A percentile compares a stretch with the other conserved stretches of the same genome.
Evolutionary conservation across 2,329 filamentous ascomycete species (phyloP).

Genomic region (Calonectria naviculata): DNA sequence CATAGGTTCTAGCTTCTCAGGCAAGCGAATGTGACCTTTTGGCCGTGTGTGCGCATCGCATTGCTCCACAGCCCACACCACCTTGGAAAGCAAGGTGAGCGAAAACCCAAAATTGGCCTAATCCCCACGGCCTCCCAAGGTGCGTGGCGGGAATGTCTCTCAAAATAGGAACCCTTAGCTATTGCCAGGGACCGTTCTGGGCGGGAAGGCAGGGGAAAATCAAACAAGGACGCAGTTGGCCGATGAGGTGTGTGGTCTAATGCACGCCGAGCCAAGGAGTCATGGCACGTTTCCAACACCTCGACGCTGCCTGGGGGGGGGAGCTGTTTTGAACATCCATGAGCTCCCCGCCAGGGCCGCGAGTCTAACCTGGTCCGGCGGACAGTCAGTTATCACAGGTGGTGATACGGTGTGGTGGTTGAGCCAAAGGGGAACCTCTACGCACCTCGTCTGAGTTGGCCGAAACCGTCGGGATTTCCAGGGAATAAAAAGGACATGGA

Average conservation of each 20-base stretch:
- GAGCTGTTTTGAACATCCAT: not conserved
- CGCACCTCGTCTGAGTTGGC: not conserved
- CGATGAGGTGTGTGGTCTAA: not conserved
- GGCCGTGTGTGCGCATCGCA: not conserved
- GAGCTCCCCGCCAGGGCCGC: too few relatives aligned
- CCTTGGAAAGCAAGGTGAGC: not conserved
- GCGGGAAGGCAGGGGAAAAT: not conserved
- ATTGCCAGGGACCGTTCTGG: not conserved
- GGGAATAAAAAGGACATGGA: not conserved
- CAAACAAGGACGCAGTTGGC: not conserved
- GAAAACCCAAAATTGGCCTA: not conserved
- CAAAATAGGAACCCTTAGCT: not conserved
- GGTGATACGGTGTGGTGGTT: not conserved
- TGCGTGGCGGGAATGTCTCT: not conserved
- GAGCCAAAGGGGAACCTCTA: not conserved
- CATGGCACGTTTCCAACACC: not conserved
- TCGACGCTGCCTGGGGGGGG: too few relatives aligned
- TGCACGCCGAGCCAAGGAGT: not conserved
- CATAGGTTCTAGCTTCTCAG: not conserved
- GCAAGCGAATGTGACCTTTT: not conserved
- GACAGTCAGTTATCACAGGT: not conserved
- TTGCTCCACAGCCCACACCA: constrained; percentile 2
- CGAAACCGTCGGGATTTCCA: not conserved
- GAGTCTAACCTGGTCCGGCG: not conserved
- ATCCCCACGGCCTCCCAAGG: not conserved